phyloP scores from a whole-genome alignment of 2,329 filamentous ascomycete species.

The Periconia sp. region DNA sequence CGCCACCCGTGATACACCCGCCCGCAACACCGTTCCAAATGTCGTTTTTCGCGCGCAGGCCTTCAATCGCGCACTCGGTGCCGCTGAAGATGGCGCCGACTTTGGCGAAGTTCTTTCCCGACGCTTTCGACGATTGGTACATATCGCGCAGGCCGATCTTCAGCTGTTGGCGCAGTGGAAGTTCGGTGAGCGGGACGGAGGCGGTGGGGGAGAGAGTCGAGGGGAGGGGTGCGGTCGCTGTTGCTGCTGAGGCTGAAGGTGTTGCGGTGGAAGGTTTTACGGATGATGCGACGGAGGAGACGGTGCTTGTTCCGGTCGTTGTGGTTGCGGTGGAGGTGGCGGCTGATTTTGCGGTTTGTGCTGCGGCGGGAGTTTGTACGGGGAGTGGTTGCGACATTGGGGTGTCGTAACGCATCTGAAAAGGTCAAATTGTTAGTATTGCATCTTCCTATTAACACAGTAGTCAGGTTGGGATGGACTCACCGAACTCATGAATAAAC shows the following conservation, averaged over 20 bases:
- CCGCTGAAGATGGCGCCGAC: slow-evolving; percentile 89
- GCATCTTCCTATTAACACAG: too few species aligned
- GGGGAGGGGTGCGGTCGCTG: slow-evolving; percentile 34
- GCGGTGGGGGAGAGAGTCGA: slow-evolving; percentile 54
- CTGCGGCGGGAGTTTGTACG: slow-evolving; percentile 29
- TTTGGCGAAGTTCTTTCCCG: slow-evolving; percentile 90
- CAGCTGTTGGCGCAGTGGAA: slow-evolving; percentile 84
- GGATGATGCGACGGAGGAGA: slow-evolving; percentile 46
- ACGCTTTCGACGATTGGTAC: slow-evolving; percentile 78
- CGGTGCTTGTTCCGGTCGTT: slow-evolving; percentile 47
- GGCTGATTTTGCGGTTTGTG: slow-evolving; percentile 5
- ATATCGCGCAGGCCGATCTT: slow-evolving; percentile 90
- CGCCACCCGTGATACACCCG: slow-evolving; percentile 88
- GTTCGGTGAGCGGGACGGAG: slow-evolving; percentile 53
- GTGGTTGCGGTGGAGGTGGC: slow-evolving; percentile 19
- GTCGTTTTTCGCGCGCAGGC: slow-evolving; percentile 89
- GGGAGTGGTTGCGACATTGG: slow-evolving; percentile 62
- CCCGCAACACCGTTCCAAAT: slow-evolving; percentile 82
- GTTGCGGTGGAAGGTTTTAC: slow-evolving; percentile 55
- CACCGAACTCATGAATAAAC: slow-evolving; percentile 97
- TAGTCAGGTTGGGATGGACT: slow-evolving; percentile 35
- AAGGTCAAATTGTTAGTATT: not conserved
- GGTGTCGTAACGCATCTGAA: slow-evolving; percentile 96
- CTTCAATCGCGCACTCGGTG: slow-evolving; percentile 95
- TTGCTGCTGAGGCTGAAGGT: slow-evolving; percentile 75